phyloP scores from a whole-genome alignment of 2,329 filamentous ascomycete genomes.

The Microdochium bolleyi region DNA sequence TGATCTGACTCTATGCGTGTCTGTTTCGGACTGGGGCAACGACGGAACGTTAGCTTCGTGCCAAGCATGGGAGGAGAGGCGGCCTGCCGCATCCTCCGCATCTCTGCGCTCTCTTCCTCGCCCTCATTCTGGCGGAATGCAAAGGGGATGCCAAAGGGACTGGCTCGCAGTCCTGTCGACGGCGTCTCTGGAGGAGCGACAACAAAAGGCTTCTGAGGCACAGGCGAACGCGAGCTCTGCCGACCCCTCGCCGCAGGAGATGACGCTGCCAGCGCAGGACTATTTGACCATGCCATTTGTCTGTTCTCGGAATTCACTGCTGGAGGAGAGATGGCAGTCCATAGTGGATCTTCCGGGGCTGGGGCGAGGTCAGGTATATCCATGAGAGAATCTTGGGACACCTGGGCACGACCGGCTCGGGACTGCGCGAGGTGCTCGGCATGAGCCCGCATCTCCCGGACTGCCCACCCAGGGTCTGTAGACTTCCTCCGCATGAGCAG shows the following conservation, averaged over 20 bases:
- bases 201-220: constrained; percentile 8
- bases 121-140: constrained; percentile 33
- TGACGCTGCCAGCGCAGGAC: constrained; percentile 2
- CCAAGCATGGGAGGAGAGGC: constrained; percentile 84
- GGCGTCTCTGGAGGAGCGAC: constrained; percentile 21
- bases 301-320: constrained; percentile 15
- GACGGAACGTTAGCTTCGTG: constrained; percentile 69
- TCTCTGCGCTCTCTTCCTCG: constrained; percentile 28
- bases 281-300: constrained; percentile 12
- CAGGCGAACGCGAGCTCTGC: constrained; percentile 8
- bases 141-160: constrained; percentile 26
- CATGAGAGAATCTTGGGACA: constrained; percentile 21
- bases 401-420: constrained; percentile 29
- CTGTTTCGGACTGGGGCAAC: constrained; percentile 73
- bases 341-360: constrained; percentile 19
- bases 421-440: constrained; percentile 55
- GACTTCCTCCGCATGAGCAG: constrained; percentile 44
- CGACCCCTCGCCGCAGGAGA: neutral
- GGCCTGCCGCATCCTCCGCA: constrained; percentile 39
- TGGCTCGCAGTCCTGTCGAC: constrained; percentile 31
- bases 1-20: constrained; percentile 79
- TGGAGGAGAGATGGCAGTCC: constrained; percentile 16
- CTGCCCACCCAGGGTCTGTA: constrained; percentile 63
- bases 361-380: constrained; percentile 21
- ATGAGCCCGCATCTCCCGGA: constrained; percentile 74